phyloP scores from a whole-genome alignment of 2,329 filamentous ascomycete genomes.

The Hypomyces rosellus region DNA sequence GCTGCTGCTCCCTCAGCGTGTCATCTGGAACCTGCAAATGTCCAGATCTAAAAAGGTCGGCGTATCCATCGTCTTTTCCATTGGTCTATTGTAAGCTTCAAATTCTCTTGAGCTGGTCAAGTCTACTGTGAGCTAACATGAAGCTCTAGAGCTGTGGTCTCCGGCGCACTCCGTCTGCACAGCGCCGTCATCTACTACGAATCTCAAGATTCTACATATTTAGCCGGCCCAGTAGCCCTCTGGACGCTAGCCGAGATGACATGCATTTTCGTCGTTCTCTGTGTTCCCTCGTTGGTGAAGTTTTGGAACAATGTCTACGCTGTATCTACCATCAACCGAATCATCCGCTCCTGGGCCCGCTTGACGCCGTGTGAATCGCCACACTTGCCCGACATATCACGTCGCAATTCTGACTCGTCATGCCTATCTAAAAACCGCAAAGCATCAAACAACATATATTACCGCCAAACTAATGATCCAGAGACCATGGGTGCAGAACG shows the following conservation, averaged over 20 bases:
- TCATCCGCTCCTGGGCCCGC: too few species aligned
- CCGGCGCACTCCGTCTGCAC: not conserved
- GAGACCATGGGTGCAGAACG: too few species aligned
- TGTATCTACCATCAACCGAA: too few species aligned
- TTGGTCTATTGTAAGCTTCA: constrained; percentile 22
- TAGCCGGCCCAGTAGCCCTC: not conserved
- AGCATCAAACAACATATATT: too few species aligned
- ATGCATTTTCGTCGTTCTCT: not conserved
- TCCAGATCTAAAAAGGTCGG: constrained; percentile 20
- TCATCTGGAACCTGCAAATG: constrained; percentile 25
- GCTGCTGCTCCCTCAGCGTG: constrained; percentile 21
- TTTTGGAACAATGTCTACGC: too few species aligned
- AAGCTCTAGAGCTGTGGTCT: not conserved
- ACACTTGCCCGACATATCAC: too few species aligned
- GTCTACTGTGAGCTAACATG: not conserved
- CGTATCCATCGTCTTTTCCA: constrained; percentile 24
- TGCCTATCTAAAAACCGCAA: too few species aligned
- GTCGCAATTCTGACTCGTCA: too few species aligned
- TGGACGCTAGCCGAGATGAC: not conserved
- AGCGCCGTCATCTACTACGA: not conserved
- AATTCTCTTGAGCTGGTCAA: not conserved
- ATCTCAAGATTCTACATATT: not conserved
- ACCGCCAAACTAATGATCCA: too few species aligned
- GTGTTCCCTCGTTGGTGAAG: not conserved
- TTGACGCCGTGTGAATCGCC: too few species aligned